Percentiles rank a stretch among this genome's conserved stretches.
phyloP scores from a whole-genome alignment of 805 yeast species.

The Naumovozyma baii region DNA sequence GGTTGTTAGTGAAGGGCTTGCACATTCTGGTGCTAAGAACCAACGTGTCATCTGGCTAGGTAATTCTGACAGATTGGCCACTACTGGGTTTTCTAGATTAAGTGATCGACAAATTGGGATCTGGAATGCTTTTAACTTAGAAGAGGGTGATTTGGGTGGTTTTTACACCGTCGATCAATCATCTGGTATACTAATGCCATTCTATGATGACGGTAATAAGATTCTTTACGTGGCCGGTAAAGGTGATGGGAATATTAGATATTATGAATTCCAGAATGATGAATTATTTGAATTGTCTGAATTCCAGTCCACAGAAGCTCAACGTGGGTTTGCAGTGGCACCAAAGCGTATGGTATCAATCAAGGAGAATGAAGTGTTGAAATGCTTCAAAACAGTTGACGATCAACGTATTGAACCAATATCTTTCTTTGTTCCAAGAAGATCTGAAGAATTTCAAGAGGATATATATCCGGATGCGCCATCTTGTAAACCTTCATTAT shows the following conservation, averaged over 20 bases:
- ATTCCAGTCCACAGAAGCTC: slow-evolving; percentile 81
- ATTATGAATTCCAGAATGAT: slow-evolving; percentile 83
- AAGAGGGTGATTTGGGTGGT: slow-evolving; percentile 81
- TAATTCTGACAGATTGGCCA: slow-evolving; percentile 68
- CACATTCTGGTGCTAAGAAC: slow-evolving; percentile 89
- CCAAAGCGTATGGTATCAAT: slow-evolving; percentile 77
- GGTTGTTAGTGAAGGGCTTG: slow-evolving; percentile 71
- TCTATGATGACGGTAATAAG: slow-evolving; percentile 71
- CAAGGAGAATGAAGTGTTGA: slow-evolving; percentile 74
- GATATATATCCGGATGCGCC: slow-evolving; percentile 92
- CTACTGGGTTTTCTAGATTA: slow-evolving; percentile 88
- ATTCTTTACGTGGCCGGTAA: slow-evolving; percentile 88
- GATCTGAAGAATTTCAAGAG: slow-evolving; percentile 83
- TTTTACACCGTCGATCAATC: slow-evolving; percentile 79
- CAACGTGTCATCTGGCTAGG: slow-evolving; percentile 89
- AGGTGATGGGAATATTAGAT: slow-evolving; percentile 96
- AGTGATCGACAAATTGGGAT: slow-evolving; percentile 93
- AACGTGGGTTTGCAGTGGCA: slow-evolving; percentile 87
- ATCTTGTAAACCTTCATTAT: slow-evolving; percentile 64
- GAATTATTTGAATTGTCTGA: slow-evolving; percentile 79
- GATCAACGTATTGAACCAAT: slow-evolving; percentile 83
- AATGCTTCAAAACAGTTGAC: slow-evolving; percentile 76
- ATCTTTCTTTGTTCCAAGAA: slow-evolving; percentile 88
- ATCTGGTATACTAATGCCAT: slow-evolving; percentile 89
- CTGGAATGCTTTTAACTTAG: slow-evolving; percentile 76